Conservation (phyloP, 2,329 filamentous ascomycete species). For the Fonsecaea monophora region DNA sequence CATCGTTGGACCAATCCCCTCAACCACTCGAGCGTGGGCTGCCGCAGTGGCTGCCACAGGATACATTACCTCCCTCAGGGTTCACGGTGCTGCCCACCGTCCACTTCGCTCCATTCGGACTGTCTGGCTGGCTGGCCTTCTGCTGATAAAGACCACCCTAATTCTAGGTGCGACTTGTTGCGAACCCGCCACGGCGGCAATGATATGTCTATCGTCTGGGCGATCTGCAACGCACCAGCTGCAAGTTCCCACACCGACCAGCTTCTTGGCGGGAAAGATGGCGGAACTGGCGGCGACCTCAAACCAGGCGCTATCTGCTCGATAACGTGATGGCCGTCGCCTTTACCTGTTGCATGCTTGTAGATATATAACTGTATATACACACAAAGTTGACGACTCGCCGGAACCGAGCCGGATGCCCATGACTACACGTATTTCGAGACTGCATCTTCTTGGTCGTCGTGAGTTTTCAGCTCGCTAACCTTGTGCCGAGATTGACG, state of each 20-base stretch:
- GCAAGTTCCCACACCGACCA: slow-evolving; percentile 17
- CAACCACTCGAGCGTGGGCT: slow-evolving; percentile 28
- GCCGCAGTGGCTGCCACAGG: slow-evolving; percentile 34
- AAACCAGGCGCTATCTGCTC: slow-evolving; percentile 29
- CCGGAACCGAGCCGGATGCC: slow-evolving; percentile 11
- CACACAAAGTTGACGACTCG: slow-evolving; percentile 5
- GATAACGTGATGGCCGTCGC: slow-evolving; percentile 25
- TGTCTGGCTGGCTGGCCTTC: not conserved
- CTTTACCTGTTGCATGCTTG: not conserved
- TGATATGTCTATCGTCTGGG: slow-evolving; percentile 11
- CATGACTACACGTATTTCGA: slow-evolving; percentile 20
- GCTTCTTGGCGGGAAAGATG: slow-evolving; percentile 16
- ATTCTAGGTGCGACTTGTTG: slow-evolving; percentile 1
- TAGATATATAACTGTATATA: slow-evolving; percentile 9
- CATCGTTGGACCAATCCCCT: slow-evolving; percentile 32
- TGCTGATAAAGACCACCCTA: slow-evolving; percentile 5
- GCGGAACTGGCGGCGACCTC: slow-evolving; percentile 16
- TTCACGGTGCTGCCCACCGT: slow-evolving; percentile 11
- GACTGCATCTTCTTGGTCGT: slow-evolving; percentile 9
- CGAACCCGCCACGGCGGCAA: slow-evolving; percentile 22
- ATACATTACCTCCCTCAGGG: slow-evolving; percentile 15
- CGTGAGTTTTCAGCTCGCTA: slow-evolving; percentile 8
- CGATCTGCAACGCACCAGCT: not conserved
- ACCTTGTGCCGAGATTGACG: slow-evolving; percentile 17
- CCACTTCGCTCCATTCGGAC: slow-evolving; percentile 1